Evolutionary conservation across 2,329 filamentous ascomycete species (phyloP), one percentile per base, ranked within the genome.

Genomic region (Cordyceps militaris): DNA sequence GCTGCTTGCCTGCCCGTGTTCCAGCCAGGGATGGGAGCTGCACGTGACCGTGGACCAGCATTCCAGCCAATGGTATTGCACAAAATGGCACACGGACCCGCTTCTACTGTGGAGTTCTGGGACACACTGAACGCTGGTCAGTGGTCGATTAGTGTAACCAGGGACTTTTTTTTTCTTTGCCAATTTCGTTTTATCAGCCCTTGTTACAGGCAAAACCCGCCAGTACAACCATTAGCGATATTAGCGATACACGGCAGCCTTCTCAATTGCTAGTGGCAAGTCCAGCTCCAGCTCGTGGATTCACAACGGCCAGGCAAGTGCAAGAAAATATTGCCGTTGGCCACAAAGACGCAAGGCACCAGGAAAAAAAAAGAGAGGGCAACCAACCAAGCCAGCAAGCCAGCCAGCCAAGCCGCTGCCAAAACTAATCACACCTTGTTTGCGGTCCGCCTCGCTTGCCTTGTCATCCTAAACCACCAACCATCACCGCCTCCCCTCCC

Each of bases 391-490:
- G 11, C 32, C 36, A n/a, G n/a, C n/a, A 7, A 28, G 4, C 19
- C 19, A 50, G 21, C 32, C 38, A 54, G 38, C 38, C 26, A 54
- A 54, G 51, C 51, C 38, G 28, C 26, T 8, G 38, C 50, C 50
- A 53, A 43, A 53, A 53, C 28, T 44, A 23, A 44, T 38, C 52
- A 30, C 42, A 38, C 43, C 42, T 36, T 36, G 30, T 24, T 46
- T 32, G 50, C 34, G 38, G 26, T 23, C 49, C 40, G 34, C 34
- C 34, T 13, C 14, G 5, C 34, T 1, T 38, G 55, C 47, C 55
- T 57, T 49, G 55, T 44, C 55, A 57, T 57, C 55, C 47, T 38
- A 61, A 60, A 61, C 62, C 49, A 64, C 63, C 60, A 55, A 64
- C 63, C 60, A 55, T 59, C 54, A 57, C 40, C 49, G 53, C 58